A percentile compares a stretch with the other conserved stretches of the same genome.
phyloP scores from a whole-genome alignment of 306 rosid genomes.

The barrel medic (Medicago truncatula) region DNA sequence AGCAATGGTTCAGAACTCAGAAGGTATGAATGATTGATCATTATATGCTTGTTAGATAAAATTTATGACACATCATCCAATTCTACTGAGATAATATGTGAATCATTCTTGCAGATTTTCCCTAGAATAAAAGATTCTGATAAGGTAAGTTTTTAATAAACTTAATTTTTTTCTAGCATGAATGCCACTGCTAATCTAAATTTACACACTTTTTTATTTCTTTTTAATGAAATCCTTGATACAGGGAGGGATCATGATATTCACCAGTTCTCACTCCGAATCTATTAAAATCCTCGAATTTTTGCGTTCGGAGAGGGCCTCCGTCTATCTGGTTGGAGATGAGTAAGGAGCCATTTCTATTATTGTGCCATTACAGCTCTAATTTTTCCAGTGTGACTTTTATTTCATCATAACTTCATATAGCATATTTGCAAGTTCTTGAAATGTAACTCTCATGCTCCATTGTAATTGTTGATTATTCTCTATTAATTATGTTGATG shows the following conservation, averaged over 20 bases:
- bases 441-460: slow-evolving; percentile 11
- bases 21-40: neutral
- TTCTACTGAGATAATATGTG: slow-evolving; percentile 31
- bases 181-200: slow-evolving; percentile 20
- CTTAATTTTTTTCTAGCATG: slow-evolving; percentile 10
- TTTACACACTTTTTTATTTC: neutral
- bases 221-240: slow-evolving; percentile 39
- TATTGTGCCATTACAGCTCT: slow-evolving; percentile 9
- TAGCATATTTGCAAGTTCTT: neutral
- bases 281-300: slow-evolving; percentile 78
- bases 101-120: slow-evolving; percentile 68
- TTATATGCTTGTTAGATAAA: neutral
- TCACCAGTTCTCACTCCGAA: slow-evolving; percentile 81
- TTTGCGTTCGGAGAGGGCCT: slow-evolving; percentile 77
- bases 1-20: slow-evolving; percentile 2
- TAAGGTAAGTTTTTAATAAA: slow-evolving; percentile 50
- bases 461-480: neutral
- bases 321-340: slow-evolving; percentile 84
- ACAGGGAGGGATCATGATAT: slow-evolving; percentile 90
- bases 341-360: slow-evolving; percentile 63
- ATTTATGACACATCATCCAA: neutral
- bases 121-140: slow-evolving; percentile 82
- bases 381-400: slow-evolving; percentile 7
- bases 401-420: neutral
- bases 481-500: no score